A percentile compares a stretch with the other conserved stretches of the same genome.
Evolutionary conservation across 805 yeast species (phyloP).

Genomic region (Groenewaldozyma tartarivorans): DNA sequence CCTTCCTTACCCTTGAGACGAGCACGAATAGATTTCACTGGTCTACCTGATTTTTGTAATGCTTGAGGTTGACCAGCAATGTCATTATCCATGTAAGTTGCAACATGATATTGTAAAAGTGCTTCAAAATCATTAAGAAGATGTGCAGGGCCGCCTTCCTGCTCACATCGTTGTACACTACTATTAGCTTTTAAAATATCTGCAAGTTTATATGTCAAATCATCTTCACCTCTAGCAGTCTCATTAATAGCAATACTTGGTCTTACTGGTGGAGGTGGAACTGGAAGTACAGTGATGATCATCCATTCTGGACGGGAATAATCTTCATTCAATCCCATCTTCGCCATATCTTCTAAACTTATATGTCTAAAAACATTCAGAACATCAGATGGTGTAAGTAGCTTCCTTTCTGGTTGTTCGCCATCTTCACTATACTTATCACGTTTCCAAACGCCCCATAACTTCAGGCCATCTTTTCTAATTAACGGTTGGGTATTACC

Average conservation of each 20-base stretch:
- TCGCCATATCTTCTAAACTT: conserved; percentile 68
- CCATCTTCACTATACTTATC: conserved; percentile 74
- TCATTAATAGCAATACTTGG: conserved; percentile 98
- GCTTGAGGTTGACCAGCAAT: conserved; percentile 99
- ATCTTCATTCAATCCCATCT: conserved; percentile 86
- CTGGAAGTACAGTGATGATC: conserved; percentile 93
- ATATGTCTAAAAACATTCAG: conserved; percentile 88
- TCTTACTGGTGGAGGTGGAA: conserved; percentile 99
- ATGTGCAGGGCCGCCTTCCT: conserved; percentile 99
- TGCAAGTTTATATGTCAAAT: conserved; percentile 92
- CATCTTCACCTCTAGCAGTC: conserved; percentile 98
- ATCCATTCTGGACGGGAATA: conserved; percentile 99
- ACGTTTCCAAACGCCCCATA: conserved; percentile 98
- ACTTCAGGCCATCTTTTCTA: conserved; percentile 89
- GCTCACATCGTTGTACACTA: conserved; percentile 92
- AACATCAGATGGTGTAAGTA: conserved; percentile 81
- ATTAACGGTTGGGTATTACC: conserved; percentile 94
- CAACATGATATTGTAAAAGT: conserved; percentile 91
- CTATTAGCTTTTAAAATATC: conserved; percentile 95
- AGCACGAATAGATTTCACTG: conserved; percentile 97
- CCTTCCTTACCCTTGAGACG: conserved; percentile 99
- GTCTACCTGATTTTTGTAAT: conserved; percentile 95
- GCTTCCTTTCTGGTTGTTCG: conserved; percentile 85
- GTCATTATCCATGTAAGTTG: conserved; percentile 98
- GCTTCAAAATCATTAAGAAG: conserved; percentile 95